Conservation (phyloP, 768 basidiomycete species). For the Boletales sp. region DNA sequence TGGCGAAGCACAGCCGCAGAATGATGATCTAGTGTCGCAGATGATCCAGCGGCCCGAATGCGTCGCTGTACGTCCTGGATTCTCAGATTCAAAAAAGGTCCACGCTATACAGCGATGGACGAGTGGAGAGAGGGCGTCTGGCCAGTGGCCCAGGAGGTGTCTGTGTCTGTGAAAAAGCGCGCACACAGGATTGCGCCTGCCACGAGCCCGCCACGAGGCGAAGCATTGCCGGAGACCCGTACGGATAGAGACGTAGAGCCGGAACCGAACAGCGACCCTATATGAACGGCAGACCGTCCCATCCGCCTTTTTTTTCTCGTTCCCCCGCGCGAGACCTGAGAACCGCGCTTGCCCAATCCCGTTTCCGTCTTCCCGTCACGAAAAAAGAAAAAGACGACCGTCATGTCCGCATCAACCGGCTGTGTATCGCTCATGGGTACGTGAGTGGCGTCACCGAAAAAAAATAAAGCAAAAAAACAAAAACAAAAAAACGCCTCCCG, state of each 20-base stretch:
- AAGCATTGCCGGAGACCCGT: too few relatives aligned
- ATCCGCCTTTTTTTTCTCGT: neutral
- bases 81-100: too few relatives aligned
- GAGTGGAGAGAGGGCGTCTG: too few relatives aligned
- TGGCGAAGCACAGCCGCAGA: neutral
- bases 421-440: slow-evolving; percentile 17
- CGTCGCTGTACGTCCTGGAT: too few relatives aligned
- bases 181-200: too few relatives aligned
- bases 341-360: neutral
- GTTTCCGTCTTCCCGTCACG: neutral
- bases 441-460: neutral
- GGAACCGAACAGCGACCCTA: slow-evolving; percentile 13
- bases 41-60: neutral
- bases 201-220: too few relatives aligned
- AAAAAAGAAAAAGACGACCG: neutral
- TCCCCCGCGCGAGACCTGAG: neutral
- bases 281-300: neutral
- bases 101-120: too few relatives aligned
- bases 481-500: too few relatives aligned
- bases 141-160: too few relatives aligned
- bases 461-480: neutral
- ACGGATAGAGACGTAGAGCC: slow-evolving; percentile 3
- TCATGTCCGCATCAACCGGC: slow-evolving; percentile 9
- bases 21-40: neutral
- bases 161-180: too few relatives aligned